Evolutionary conservation across 495 filamentous ascomycete species (phyloP), one percentile per base, ranked within the genome.

Genomic region (Trichodelitschia bisporula): DNA sequence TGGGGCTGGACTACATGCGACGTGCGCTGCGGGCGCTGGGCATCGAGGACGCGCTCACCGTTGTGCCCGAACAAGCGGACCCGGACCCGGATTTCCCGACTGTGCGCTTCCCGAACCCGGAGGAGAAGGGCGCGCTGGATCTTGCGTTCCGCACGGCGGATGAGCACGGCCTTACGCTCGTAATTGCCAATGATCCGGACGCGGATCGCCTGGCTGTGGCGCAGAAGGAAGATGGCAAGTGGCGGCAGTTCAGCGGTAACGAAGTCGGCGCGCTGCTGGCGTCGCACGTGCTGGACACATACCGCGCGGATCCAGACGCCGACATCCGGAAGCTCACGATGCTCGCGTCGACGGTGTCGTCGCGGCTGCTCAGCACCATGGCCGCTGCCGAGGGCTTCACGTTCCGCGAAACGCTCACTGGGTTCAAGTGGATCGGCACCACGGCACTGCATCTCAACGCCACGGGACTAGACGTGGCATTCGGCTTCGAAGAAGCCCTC

Each of bases 51-150:
- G 24, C 32, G 2, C 45, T 55, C 41, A 19, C 34, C 2, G 35
- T 50, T 5, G 51, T 55, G 5, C 25, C 30, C 11, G 35, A 38
- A n/a, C 52, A 57, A 41, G 56, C 57, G 17, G 32, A 59, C 24
- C 69, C 72, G 4, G 54, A 78, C 44, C 67, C 72, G 0, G 59
- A 73, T 23, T 78, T 78, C 30, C 67, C 72, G 1, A 76, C 72
- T 0, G 65, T 76, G 13, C 53, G 53, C 15, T 77, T 74, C 40
- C 72, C 72, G 2, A 78, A 78, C 38, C 72, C 72, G 0, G 72
- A 78, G 43, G 72, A 78, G 40, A 56, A 58, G 23, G 70, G 69
- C 11, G 69, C 72, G 8, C 45, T 78, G n/a, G 59, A 74, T 37
- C 53, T 76, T 16, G 62, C 72, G 8, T 63, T 64, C 19, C 32